Evolutionary conservation across 1,139 yeast genomes (phyloP).

Genomic region (Taphrina flavorubra): DNA sequence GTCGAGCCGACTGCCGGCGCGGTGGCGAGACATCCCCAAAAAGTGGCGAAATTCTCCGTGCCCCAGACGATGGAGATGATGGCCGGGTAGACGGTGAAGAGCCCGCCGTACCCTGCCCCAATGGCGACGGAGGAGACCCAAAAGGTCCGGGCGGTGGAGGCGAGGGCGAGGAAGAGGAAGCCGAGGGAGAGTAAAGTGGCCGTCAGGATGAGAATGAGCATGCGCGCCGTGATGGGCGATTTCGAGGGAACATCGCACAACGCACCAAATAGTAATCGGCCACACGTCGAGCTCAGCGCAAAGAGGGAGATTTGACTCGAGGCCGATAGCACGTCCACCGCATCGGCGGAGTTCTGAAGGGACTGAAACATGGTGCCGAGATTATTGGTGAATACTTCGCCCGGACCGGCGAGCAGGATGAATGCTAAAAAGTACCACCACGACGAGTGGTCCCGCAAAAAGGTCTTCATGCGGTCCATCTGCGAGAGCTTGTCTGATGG

Average conservation of each 20-base stretch:
- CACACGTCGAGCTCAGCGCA: conserved; percentile 63
- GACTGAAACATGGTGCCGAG: conserved; percentile 65
- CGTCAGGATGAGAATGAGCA: conserved; percentile 56
- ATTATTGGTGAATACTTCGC: conserved; percentile 85
- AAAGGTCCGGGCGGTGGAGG: conserved; percentile 47
- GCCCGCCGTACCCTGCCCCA: conserved; percentile 80
- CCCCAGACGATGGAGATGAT: conserved; percentile 87
- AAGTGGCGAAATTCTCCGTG: conserved; percentile 82
- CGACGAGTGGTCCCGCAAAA: conserved; percentile 68
- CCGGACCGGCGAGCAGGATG: conserved; percentile 72
- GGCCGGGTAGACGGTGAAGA: conserved; percentile 85
- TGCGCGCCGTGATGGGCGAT: conserved; percentile 51
- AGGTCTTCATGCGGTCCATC: conserved; percentile 48
- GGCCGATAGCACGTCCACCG: conserved; percentile 1
- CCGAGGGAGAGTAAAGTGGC: conserved; percentile 54
- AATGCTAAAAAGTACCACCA: conserved; percentile 69
- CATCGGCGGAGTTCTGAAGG: neutral
- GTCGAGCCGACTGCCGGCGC: conserved; percentile 91
- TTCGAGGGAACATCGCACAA: conserved; percentile 60
- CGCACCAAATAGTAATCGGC: conserved; percentile 72
- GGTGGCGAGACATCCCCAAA: conserved; percentile 89
- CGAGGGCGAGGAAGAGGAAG: conserved; percentile 54
- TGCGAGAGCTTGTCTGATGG: conserved; percentile 39
- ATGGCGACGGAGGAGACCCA: conserved; percentile 59
- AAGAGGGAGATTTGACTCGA: conserved; percentile 60